Base-by-base conservation (phyloP, 768 basidiomycete genomes). In the Naganishia vishniacii region DNA sequence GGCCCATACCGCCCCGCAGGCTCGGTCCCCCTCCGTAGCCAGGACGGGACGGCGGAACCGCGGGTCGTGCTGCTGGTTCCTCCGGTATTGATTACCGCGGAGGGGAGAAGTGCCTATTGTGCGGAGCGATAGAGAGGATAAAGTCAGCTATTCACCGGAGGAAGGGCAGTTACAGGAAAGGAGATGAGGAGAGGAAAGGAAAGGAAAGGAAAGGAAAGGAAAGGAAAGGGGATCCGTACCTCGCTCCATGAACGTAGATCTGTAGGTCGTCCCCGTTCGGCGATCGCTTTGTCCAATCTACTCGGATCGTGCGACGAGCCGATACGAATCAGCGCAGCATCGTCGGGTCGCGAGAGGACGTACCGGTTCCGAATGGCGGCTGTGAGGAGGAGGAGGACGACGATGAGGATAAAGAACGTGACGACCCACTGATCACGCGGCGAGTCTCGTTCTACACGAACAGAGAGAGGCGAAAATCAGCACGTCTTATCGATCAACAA, bases 401-500 rank as follows among this genome's bases (percentile, higher is more conserved):
- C 86, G 31, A 86, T 88, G 67, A 95, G 79, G 29, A 94, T 81
- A 80, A 94, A 95, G 58, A 93, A 80, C 18, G 91, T 91, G 48
- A 94, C 92, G 32, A 94, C 87, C 29, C 93, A 81, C 73, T 94
- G 91, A 79, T 95, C 92, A 75, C 91, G 80, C n/a, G 92, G 92
- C 20, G 89, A 92, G 80, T 94, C 91, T 66, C 92, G 84, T 80
- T 93, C 91, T 94, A 78, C n/a, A n/a, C n/a, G n/a, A n/a, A 25
- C 48, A 4, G 8, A 4, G 28, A 4, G 48, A 37, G 8, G 8
- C 34, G 8, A 7, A 37, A 37, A 37, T 37, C 34, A 37, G 34
- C 34, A 37, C 34, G 8, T 7, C 34, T 37, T 37, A n/a, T n/a
- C n/a, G n/a, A n/a, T n/a, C n/a, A n/a, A n/a, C n/a, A n/a, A n/a